Percentiles rank a stretch among this genome's conserved stretches.
Conservation (phyloP, 2,329 filamentous ascomycete species). For the Ophiostoma pallidulum region DNA sequence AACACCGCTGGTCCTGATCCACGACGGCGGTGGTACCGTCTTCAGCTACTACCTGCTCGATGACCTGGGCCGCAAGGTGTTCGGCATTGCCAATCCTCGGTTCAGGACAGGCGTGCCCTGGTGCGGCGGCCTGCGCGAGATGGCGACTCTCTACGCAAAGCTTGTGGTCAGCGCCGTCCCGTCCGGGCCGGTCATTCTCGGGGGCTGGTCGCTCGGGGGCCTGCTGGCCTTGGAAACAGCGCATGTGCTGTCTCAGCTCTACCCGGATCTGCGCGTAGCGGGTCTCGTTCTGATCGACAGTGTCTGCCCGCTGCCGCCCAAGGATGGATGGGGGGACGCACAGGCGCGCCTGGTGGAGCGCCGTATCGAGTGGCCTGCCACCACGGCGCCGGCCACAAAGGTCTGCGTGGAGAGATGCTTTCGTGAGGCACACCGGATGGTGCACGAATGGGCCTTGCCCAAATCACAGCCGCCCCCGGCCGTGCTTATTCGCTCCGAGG, state of each 20-base stretch:
- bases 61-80: constrained; percentile 38
- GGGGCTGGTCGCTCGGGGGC: constrained; percentile 49
- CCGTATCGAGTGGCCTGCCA: constrained; percentile 20
- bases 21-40: constrained; percentile 52
- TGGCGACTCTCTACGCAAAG: constrained; percentile 41
- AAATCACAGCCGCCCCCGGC: constrained; percentile 28
- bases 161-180: constrained; percentile 33
- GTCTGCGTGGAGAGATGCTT: constrained; percentile 30
- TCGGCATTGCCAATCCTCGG: constrained; percentile 46
- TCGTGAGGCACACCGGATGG: constrained; percentile 32
- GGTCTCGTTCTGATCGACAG: constrained; percentile 47
- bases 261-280: constrained; percentile 28
- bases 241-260: constrained; percentile 27
- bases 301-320: constrained; percentile 25
- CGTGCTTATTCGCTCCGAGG: constrained; percentile 36
- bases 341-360: constrained; percentile 21
- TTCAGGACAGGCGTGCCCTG: constrained; percentile 39
- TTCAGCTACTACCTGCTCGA: constrained; percentile 48
- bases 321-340: constrained; percentile 5
- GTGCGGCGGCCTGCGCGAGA: constrained; percentile 43
- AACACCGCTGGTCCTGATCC: constrained; percentile 46
- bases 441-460: constrained; percentile 26
- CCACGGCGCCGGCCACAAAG: constrained; percentile 23
- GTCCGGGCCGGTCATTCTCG: constrained; percentile 36
- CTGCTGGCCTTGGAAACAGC: constrained; percentile 42